These are phyloP conservation scores for Erysimum cheiranthoides DNA, from an alignment of 345 rosid genomes.

Conservation along the genomic window DNA sequence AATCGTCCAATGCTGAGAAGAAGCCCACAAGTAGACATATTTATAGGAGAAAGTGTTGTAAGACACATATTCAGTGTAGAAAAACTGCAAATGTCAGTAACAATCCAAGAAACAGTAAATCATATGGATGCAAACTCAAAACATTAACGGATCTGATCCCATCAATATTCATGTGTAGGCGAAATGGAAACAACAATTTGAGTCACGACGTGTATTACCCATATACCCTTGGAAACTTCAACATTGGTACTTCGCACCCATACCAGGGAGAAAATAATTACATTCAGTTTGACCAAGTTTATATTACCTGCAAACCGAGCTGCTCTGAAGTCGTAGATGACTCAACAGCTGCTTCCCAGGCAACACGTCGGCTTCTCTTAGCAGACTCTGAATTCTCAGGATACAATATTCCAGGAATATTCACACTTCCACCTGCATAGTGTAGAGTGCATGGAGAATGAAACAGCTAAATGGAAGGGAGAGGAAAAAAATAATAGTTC, in stretches of 20 bases:
- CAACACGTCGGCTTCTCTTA: slow-evolving; percentile 77
- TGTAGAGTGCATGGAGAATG: slow-evolving; percentile 47
- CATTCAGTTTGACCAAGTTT: slow-evolving; percentile 16
- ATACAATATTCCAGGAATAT: slow-evolving; percentile 75
- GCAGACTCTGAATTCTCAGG: slow-evolving; percentile 88
- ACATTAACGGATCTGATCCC: slow-evolving; percentile 2
- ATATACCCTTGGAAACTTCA: slow-evolving; percentile 10
- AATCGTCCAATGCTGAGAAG: slow-evolving; percentile 25
- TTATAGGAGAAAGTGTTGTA: slow-evolving; percentile 10
- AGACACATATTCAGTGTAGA: slow-evolving; percentile 8
- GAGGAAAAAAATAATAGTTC: slow-evolving; percentile 14
- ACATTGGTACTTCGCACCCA: slow-evolving; percentile 13
- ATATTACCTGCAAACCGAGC: slow-evolving; percentile 81
- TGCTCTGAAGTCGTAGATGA: slow-evolving; percentile 80
- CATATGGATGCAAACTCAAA: slow-evolving; percentile 26
- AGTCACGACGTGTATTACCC: slow-evolving; percentile 4
- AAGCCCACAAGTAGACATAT: slow-evolving; percentile 33
- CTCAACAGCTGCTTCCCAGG: slow-evolving; percentile 96
- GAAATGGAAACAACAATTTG: slow-evolving; percentile 21
- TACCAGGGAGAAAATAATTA: slow-evolving; percentile 23
- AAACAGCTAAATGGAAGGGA: slow-evolving; percentile 44
- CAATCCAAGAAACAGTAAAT: slow-evolving; percentile 10
- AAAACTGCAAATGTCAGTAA: slow-evolving; percentile 17
- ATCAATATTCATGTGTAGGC: slow-evolving; percentile 23
- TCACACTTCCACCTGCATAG: slow-evolving; percentile 78